These are phyloP conservation scores for Tylopilus intermedius DNA, from an alignment of 768 basidiomycete genomes.

Conservation along the genomic window DNA sequence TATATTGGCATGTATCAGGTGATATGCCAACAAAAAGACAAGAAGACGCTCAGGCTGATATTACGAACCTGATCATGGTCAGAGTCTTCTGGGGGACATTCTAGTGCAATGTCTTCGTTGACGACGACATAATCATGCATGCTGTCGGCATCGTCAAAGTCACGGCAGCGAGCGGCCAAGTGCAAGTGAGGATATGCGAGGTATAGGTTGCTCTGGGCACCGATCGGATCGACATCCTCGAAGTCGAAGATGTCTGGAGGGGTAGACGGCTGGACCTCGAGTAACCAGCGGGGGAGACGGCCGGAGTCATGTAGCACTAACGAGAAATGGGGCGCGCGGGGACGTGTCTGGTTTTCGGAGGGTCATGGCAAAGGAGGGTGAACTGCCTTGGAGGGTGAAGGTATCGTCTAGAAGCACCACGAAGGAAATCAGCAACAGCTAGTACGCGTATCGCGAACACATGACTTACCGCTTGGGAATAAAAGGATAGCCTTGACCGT, in stretches of 20 bases:
- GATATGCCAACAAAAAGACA: constrained; percentile 14
- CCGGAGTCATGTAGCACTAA: constrained; percentile 30
- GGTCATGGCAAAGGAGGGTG: constrained; percentile 31
- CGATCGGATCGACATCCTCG: constrained; percentile 22
- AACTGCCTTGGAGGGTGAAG: constrained; percentile 11
- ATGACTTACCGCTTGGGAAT: constrained; percentile 83
- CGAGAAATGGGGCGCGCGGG: constrained; percentile 6
- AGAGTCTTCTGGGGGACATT: constrained; percentile 20
- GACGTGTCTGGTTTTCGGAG: constrained; percentile 25
- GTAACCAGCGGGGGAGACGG: constrained; percentile 42
- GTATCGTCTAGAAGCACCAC: constrained; percentile 36
- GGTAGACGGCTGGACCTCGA: constrained; percentile 33
- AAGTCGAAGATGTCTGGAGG: constrained; percentile 17
- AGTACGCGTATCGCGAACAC: background rate
- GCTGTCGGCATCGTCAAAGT: constrained; percentile 31
- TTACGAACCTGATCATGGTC: constrained; percentile 24
- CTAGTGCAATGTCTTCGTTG: constrained; percentile 28
- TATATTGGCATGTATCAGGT: constrained; percentile 18
- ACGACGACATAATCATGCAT: constrained; percentile 41
- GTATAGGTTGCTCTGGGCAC: constrained; percentile 35
- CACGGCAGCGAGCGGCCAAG: constrained; percentile 25
- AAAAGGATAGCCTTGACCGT: constrained; percentile 99
- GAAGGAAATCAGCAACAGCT: constrained; percentile 2
- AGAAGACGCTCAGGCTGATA: constrained; percentile 2
- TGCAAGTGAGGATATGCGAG: constrained; percentile 38